Evolutionary conservation across 176 grass and related monocot genomes (phyloP).

Genomic region (Cenchrus americanus): DNA sequence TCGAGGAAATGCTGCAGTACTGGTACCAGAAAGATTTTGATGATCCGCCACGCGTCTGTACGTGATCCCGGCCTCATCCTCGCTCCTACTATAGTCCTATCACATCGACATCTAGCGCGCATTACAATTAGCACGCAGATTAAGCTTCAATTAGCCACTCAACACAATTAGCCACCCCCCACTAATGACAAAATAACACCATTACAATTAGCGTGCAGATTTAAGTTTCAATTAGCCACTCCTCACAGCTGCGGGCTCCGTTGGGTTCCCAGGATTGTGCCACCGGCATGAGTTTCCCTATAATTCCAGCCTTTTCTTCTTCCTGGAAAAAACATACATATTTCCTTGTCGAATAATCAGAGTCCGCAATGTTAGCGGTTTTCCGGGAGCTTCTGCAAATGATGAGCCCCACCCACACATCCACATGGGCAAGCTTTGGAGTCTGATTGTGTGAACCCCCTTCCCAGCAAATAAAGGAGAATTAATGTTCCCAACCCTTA

Average conservation of each 20-base stretch:
- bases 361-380: background rate
- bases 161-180: too few species aligned
- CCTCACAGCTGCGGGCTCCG: too few species aligned
- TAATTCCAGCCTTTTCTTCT: too few species aligned
- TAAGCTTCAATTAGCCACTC: background rate
- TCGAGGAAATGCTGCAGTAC: background rate
- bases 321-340: too few species aligned
- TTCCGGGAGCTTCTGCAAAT: background rate
- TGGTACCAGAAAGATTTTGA: background rate
- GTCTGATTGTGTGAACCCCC: background rate
- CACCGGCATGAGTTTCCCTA: background rate
- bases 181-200: background rate
- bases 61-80: background rate
- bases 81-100: background rate
- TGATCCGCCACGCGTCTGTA: background rate
- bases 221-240: background rate
- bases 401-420: background rate
- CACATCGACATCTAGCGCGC: background rate
- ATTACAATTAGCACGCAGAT: background rate
- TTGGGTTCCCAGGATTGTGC: background rate
- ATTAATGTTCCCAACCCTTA: background rate
- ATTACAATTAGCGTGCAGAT: too few species aligned
- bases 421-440: slow-evolving; percentile 18
- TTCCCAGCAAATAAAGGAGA: background rate
- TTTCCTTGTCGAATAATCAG: background rate